These are phyloP conservation scores for Sergeia podlipaevii DNA, from an alignment of 208 protist species.

Conservation along the genomic window DNA sequence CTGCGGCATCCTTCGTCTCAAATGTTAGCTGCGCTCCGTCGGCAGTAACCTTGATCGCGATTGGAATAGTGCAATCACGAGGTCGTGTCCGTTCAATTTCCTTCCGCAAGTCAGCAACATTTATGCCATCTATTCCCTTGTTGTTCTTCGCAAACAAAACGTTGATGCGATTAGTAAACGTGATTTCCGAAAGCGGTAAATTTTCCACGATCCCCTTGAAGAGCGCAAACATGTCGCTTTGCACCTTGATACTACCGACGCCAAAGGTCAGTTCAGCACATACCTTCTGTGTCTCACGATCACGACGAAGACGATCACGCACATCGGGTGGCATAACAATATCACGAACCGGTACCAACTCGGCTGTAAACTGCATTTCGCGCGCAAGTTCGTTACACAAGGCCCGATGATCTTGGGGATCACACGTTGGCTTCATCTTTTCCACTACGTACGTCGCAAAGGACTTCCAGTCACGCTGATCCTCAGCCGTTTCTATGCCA, in stretches of 20 bases:
- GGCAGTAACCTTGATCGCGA: constrained; percentile 25
- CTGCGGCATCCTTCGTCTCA: constrained; percentile 26
- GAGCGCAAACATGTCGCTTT: constrained; percentile 86
- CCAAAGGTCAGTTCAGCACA: constrained; percentile 50
- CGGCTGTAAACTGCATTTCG: constrained; percentile 75
- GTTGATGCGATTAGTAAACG: constrained; percentile 70
- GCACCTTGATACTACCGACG: constrained; percentile 74
- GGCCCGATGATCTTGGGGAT: constrained; percentile 9
- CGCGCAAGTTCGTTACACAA: constrained; percentile 60
- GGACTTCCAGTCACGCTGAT: constrained; percentile 84
- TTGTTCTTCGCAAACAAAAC: constrained; percentile 64
- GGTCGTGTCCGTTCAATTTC: constrained; percentile 78
- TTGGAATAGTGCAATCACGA: constrained; percentile 28
- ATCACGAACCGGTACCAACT: constrained; percentile 80
- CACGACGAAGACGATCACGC: constrained; percentile 55
- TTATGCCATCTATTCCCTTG: constrained; percentile 69
- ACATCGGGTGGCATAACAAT: constrained; percentile 48
- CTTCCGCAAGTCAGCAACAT: constrained; percentile 20
- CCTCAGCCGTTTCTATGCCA: constrained; percentile 59
- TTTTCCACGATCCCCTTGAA: constrained; percentile 64
- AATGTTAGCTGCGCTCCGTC: constrained; percentile 54
- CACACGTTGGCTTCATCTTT: constrained; percentile 58
- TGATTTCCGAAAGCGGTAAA: constrained; percentile 54
- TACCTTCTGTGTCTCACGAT: constrained; percentile 73
- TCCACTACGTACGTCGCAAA: constrained; percentile 71